A percentile compares a stretch with the other conserved stretches of the same genome.
Evolutionary conservation across 305 asterid species (phyloP).

Genomic region (Solanum aculeatissimum): DNA sequence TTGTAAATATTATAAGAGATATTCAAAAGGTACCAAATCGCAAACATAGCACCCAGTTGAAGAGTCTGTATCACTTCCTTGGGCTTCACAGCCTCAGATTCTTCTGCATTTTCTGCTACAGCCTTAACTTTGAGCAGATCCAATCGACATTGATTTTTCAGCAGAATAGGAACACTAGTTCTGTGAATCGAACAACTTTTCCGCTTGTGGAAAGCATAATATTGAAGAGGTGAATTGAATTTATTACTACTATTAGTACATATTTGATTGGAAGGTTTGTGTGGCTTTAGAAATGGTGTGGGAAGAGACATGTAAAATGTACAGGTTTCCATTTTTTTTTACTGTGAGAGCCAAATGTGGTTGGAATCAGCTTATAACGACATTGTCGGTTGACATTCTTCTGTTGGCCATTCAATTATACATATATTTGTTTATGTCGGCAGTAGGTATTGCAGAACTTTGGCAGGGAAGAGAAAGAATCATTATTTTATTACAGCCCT

Average conservation of each 20-base stretch:
- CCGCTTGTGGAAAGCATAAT: neutral
- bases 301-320: constrained; percentile 34
- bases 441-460: neutral
- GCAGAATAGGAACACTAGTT: neutral
- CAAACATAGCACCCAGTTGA: constrained; percentile 69
- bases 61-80: constrained; percentile 12
- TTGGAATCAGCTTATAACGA: neutral
- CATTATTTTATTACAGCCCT: neutral
- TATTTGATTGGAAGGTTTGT: constrained; percentile 3
- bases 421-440: neutral
- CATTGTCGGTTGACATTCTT: constrained; percentile 1
- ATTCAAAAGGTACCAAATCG: constrained; percentile 59
- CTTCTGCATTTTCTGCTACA: constrained; percentile 23
- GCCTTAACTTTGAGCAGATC: neutral
- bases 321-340: constrained; percentile 28
- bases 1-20: constrained; percentile 80
- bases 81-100: constrained; percentile 5
- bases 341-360: neutral
- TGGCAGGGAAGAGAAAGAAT: neutral
- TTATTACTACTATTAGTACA: neutral
- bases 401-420: neutral
- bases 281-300: constrained; percentile 22
- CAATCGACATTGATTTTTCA: neutral
- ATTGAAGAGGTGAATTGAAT: neutral
- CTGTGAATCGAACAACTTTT: neutral